These are phyloP conservation scores for Plantago ovata DNA, from an alignment of 257 asterid species.

Conservation along the genomic window DNA sequence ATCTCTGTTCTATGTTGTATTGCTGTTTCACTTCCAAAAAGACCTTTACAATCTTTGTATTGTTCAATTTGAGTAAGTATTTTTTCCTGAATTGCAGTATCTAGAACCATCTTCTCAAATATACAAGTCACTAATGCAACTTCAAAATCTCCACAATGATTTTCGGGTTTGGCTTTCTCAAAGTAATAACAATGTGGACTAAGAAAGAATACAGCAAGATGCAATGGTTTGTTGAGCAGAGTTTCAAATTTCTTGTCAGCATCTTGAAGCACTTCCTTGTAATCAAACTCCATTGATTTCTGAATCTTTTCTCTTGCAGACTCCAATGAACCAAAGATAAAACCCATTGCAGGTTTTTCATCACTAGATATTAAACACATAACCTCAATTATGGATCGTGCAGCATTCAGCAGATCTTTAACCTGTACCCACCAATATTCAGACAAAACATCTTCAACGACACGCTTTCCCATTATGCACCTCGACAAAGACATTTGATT, in stretches of 20 bases:
- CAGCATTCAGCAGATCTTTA: neutral
- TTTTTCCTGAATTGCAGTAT: neutral
- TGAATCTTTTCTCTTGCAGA: neutral
- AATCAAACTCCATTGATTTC: neutral
- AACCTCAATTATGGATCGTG: neutral
- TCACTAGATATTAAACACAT: neutral
- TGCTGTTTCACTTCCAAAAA: neutral
- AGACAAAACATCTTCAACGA: neutral
- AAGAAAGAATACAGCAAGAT: neutral
- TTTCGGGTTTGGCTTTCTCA: neutral
- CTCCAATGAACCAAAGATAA: neutral
- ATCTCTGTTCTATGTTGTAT: neutral
- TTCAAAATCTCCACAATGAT: neutral
- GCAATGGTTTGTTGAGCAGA: neutral
- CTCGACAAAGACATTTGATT: neutral
- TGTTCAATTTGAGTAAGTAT: neutral
- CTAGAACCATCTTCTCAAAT: neutral
- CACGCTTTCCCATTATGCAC: neutral
- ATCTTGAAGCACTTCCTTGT: neutral
- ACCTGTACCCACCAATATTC: neutral
- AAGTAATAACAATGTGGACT: neutral
- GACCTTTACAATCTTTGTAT: neutral
- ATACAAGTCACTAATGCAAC: neutral
- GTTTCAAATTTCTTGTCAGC: neutral
- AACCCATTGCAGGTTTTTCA: neutral